A percentile compares a stretch with the other conserved stretches of the same genome.
Conservation (phyloP, 257 asterid species). For the Cordia subcordata region DNA sequence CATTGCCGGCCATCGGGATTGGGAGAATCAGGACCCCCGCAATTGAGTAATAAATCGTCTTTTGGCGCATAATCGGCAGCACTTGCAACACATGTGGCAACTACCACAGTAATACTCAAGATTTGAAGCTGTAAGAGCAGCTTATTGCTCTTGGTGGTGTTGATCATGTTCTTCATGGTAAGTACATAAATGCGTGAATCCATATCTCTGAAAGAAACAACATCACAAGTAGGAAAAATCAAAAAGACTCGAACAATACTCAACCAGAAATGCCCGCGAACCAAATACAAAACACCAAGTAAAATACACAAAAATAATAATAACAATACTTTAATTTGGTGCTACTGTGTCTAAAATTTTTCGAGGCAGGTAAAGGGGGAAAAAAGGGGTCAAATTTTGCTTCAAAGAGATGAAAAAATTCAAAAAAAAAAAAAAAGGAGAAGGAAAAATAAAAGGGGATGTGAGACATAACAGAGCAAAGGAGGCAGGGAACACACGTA, state of each 20-base stretch:
- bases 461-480: too few relatives aligned
- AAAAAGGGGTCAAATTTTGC: too few relatives aligned
- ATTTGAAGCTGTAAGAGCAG: not conserved
- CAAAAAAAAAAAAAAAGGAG: too few relatives aligned
- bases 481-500: too few relatives aligned
- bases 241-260: too few relatives aligned
- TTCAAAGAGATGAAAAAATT: not conserved
- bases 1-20: constrained; percentile 4
- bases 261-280: too few relatives aligned
- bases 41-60: not conserved
- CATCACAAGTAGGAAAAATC: too few relatives aligned
- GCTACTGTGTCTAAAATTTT: not conserved
- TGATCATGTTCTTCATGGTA: not conserved
- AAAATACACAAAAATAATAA: too few relatives aligned
- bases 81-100: not conserved
- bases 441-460: too few relatives aligned
- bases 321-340: too few relatives aligned
- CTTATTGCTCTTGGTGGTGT: not conserved
- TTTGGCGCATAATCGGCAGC: not conserved
- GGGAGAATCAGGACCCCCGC: constrained; percentile 3
- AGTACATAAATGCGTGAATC: not conserved
- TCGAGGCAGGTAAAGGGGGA: not conserved
- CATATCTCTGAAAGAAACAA: not conserved
- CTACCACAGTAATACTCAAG: not conserved
- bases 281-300: not conserved